Conservation (phyloP, 345 rosid species). For the Eucalyptus decipiens region DNA sequence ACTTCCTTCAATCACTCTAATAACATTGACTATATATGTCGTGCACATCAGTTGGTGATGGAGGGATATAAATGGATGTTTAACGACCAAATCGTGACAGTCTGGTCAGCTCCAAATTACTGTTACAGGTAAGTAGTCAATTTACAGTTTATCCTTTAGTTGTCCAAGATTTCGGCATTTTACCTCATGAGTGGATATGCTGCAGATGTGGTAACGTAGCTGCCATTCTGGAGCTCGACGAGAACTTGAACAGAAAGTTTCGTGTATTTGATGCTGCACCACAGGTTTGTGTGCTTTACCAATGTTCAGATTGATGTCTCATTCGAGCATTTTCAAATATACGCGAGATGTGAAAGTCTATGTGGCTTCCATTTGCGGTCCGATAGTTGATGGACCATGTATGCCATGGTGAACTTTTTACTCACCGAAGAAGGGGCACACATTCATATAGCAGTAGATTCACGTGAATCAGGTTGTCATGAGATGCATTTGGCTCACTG, state of each 20-base stretch:
- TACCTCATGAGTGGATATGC: not conserved
- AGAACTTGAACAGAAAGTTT: conserved; percentile 69
- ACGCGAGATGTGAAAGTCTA: not conserved
- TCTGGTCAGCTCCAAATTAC: conserved; percentile 99
- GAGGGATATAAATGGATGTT: conserved; percentile 99
- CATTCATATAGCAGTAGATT: not conserved
- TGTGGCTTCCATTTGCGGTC: not conserved
- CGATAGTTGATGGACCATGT: not conserved
- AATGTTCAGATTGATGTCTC: not conserved
- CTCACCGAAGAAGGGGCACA: not conserved
- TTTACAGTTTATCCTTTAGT: not conserved
- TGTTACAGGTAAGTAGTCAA: conserved; percentile 65
- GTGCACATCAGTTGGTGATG: conserved; percentile 98
- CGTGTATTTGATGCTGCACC: conserved; percentile 97
- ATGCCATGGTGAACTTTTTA: not conserved
- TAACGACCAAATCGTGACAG: conserved; percentile 85
- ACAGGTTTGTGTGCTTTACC: conserved; percentile 30
- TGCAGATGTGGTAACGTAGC: conserved; percentile 96
- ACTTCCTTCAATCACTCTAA: conserved; percentile 78
- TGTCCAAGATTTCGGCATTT: not conserved
- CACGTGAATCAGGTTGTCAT: not conserved
- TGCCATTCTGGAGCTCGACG: conserved; percentile 83
- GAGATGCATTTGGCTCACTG: not conserved
- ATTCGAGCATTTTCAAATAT: not conserved
- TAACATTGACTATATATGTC: conserved; percentile 76